Base-by-base conservation (phyloP, 1,139 yeast genomes). In the Candida sp. region DNA sequence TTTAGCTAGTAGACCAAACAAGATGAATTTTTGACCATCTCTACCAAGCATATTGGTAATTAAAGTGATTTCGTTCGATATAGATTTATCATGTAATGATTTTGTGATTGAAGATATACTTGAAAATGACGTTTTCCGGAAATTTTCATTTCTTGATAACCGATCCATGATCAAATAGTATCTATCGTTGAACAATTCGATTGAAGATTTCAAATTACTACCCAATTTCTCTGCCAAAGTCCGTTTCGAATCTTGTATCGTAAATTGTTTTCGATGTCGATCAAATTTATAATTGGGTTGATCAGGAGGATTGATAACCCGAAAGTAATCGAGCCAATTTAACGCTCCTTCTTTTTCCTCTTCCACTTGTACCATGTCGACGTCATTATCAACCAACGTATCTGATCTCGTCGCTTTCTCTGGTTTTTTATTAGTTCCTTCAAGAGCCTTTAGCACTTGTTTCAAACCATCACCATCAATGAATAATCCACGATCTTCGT, bases 1-100 rank as follows among this genome's bases (percentile, higher is more conserved):
- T 46, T 74, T 73, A 3, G 84, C 71, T 11, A 93, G 63, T 47
- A 90, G 68, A 0, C 99, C 99, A 56, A 91, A 81, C 2, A 95
- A 60, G 25, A 87, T 69, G 57, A 93, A 95, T 46, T 81, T 76
- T 43, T 79, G 73, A 4, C 93, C 93, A 53, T 86, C 87, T 45
- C 96, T 70, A 22, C 99, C 99, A 29, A 91, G 65, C 49, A 93
- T 70, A 57, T 90, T 91, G 55, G 90, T 90, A 45, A 93, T 82
- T 35, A 81, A 73, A 0, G 96, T 86, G 39, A 91, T 79, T 41
- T 84, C 77, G 54, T 81, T 37, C 25, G 39, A 37, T n/a, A 37
- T 73, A 34, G 66, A 65, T 1, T 63, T 49, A 44, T 46, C 63
- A 42, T 49, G 53, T 51, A 50, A 54, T 35, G 55, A 55, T 33